These are phyloP conservation scores for Pyrus hybrid DNA, from an alignment of 331 rosid genomes.

Conservation along the genomic window DNA sequence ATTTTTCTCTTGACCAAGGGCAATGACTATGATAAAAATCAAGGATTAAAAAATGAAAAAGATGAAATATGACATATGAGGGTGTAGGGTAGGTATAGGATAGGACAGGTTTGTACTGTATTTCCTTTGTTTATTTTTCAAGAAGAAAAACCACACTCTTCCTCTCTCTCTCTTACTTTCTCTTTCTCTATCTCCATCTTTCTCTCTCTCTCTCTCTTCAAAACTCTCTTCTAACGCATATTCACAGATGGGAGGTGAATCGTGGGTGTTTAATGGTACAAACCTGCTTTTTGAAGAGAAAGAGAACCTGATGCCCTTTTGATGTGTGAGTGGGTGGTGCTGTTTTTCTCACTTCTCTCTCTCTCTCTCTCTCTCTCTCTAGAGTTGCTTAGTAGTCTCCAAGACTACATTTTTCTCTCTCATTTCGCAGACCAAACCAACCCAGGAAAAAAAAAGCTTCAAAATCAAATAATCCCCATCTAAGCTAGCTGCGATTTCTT, in stretches of 20 bases:
- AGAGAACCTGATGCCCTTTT: constrained; percentile 34
- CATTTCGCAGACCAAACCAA: neutral
- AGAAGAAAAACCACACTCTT: neutral
- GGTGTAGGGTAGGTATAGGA: constrained; percentile 22
- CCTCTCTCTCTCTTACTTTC: neutral
- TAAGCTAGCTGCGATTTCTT: constrained; percentile 1
- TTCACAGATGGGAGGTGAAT: constrained; percentile 43
- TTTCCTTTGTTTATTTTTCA: neutral
- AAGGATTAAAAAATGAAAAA: neutral
- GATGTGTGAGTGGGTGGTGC: constrained; percentile 35
- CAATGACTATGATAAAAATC: neutral
- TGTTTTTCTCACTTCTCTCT: constrained; percentile 12
- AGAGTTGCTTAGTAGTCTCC: neutral
- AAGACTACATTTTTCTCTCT: constrained; percentile 3
- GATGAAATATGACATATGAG: neutral
- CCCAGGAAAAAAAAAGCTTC: neutral
- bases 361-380: neutral
- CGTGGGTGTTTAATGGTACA: constrained; percentile 35
- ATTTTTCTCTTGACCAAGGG: neutral
- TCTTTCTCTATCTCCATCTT: neutral
- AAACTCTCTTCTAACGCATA: constrained; percentile 23
- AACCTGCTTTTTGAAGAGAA: constrained; percentile 27
- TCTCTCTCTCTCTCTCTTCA: neutral
- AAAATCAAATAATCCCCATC: neutral
- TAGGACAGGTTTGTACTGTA: constrained; percentile 21